Evolutionary conservation across 2,329 filamentous ascomycete genomes (phyloP).

Genomic region (Cladosporium austrohemisphaericum): DNA sequence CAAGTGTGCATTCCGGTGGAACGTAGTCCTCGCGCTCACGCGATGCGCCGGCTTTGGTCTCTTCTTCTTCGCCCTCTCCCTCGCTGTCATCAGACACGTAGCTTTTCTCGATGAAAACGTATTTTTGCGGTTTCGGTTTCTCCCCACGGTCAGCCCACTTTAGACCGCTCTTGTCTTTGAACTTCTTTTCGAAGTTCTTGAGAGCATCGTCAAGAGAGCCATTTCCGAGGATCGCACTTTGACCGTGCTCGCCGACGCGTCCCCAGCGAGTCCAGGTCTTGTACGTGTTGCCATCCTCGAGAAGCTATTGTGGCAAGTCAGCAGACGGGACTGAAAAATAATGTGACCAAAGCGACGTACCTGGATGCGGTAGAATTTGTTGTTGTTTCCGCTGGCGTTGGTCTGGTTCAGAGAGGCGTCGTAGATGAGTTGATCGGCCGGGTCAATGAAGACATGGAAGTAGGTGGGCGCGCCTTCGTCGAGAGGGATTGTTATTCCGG

Average conservation of each 20-base stretch:
- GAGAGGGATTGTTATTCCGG: constrained; percentile 43
- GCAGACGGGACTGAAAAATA: neutral
- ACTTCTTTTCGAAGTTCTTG: constrained; percentile 51
- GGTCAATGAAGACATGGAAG: constrained; percentile 61
- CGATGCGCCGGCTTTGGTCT: constrained; percentile 24
- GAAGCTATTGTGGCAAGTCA: neutral
- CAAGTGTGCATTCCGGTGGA: constrained; percentile 54
- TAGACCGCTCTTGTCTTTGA: constrained; percentile 54
- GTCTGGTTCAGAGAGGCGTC: constrained; percentile 79
- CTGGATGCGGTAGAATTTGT: constrained; percentile 79
- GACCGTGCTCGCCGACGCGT: constrained; percentile 60
- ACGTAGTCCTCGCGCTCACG: constrained; percentile 19
- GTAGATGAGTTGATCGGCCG: constrained; percentile 61
- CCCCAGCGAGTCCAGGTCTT: constrained; percentile 76
- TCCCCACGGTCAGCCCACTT: constrained; percentile 49
- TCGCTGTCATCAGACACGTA: constrained; percentile 69
- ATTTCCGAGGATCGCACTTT: constrained; percentile 40
- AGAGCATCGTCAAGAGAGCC: constrained; percentile 40
- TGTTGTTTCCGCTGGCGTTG: constrained; percentile 67
- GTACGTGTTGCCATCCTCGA: constrained; percentile 3
- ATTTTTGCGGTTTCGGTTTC: constrained; percentile 60
- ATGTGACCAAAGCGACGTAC: constrained; percentile 34
- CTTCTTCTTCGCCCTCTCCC: constrained; percentile 32
- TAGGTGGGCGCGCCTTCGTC: constrained; percentile 39
- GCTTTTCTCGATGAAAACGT: constrained; percentile 74